phyloP scores from a whole-genome alignment of 257 asterid genomes.

The Marsdenia floribunda region DNA sequence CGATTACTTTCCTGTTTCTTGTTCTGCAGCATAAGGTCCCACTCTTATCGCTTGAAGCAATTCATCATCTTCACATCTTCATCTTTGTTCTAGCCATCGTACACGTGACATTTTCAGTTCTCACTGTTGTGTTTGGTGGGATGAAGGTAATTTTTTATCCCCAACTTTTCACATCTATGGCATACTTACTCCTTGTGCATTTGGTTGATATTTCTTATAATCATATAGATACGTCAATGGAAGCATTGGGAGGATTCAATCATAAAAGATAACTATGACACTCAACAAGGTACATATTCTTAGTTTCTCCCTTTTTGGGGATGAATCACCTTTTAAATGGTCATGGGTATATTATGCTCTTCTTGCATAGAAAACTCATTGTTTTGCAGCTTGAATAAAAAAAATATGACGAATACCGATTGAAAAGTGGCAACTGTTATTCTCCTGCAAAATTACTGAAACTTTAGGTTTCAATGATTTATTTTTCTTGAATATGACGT shows the following conservation, averaged over 20 bases:
- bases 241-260: constrained; percentile 88
- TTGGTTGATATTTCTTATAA: constrained; percentile 10
- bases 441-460: background rate
- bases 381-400: background rate
- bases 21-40: constrained; percentile 48
- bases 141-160: constrained; percentile 36
- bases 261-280: constrained; percentile 48
- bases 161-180: constrained; percentile 8
- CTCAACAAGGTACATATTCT: constrained; percentile 40
- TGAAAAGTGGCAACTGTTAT: background rate
- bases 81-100: constrained; percentile 66
- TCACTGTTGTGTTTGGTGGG: constrained; percentile 61
- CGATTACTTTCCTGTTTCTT: background rate
- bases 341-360: background rate
- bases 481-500: background rate
- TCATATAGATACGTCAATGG: constrained; percentile 82
- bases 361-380: background rate
- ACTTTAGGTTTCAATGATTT: background rate
- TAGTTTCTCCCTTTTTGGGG: background rate
- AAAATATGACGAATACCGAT: background rate
- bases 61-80: constrained; percentile 78
- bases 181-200: background rate
- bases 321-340: background rate
- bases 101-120: constrained; percentile 61
- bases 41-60: constrained; percentile 49